phyloP scores from a whole-genome alignment of 495 filamentous ascomycete genomes.

The Trichoderma orchidacearum region DNA sequence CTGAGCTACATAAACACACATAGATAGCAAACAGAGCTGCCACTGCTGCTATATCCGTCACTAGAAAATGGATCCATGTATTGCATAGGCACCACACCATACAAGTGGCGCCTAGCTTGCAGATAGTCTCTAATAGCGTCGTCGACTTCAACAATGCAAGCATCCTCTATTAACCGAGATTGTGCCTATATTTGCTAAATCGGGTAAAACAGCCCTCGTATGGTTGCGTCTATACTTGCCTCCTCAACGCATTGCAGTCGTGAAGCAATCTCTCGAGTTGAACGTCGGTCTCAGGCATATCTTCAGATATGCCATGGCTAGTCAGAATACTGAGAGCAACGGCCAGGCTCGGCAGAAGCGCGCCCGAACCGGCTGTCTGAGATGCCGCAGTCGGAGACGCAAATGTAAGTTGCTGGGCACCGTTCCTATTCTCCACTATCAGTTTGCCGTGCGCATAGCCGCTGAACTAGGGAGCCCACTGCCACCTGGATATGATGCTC shows the following conservation, averaged over 20 bases:
- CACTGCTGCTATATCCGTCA: no score
- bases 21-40: no score
- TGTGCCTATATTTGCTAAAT: not conserved
- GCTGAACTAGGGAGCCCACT: no score
- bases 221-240: no score
- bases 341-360: not conserved
- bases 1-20: no score
- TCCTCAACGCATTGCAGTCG: no score
- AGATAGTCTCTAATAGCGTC: not conserved
- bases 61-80: no score
- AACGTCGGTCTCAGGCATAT: no score
- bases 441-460: no score
- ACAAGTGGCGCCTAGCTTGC: not conserved
- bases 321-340: not conserved
- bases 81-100: not conserved
- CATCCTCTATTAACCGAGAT: not conserved
- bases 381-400: conserved; percentile 1
- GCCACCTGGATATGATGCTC: no score
- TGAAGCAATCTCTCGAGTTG: no score
- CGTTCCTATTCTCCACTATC: no score
- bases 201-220: not conserved
- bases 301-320: not conserved
- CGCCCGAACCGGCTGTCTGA: conserved; percentile 3
- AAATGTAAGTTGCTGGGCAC: conserved; percentile 6
- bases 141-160: not conserved